Base-by-base conservation (phyloP, 306 rosid genomes). In the Vicia villosa region DNA sequence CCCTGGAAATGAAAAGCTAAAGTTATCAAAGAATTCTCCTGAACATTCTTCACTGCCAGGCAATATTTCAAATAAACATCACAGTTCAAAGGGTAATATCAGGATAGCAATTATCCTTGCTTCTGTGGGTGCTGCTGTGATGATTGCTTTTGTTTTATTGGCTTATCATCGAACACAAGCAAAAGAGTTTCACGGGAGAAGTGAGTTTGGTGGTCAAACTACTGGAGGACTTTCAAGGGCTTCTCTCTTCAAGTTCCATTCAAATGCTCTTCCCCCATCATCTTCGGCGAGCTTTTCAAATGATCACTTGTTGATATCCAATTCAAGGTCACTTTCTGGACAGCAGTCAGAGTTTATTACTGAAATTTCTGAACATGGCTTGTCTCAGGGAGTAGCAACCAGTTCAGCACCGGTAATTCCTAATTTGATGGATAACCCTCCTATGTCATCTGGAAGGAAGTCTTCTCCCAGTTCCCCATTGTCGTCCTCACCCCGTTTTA, bases 71-170 rank as follows among this genome's bases (percentile, higher is more conserved):
- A 59, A 22, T 66, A 57, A 66, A 45, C 84, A 65, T 77, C 86
- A 61, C 45, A 65, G 70, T 43, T 87, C 97, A 34, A 94, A 79
- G 81, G 87, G 79, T 63, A 87, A 62, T 83, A 85, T 94, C 66
- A 91, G 82, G 84, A 77, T 94, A 85, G 94, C 97, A 68, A 94
- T 94, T 67, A 94, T 94, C 78, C 81, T 94, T 78, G 98, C 97
- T 14, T 85, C 97, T 4, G 84, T 94, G 60, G 95, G 96, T 78
- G 96, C 93, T 80, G 90, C 91, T 68, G 74, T 87, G 76, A 88
- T 94, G 98, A 88, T 90, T 78, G 86, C 79, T 70, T 90, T 94
- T 81, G 95, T 90, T 78, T 83, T 90, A 79, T 74, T 94, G 78
- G 98, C 83, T 76, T 94, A 94, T 84, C 96, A 86, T 76, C 87